Base-by-base conservation (phyloP, 1,284 basidiomycete species). In the Tilletia caries region DNA sequence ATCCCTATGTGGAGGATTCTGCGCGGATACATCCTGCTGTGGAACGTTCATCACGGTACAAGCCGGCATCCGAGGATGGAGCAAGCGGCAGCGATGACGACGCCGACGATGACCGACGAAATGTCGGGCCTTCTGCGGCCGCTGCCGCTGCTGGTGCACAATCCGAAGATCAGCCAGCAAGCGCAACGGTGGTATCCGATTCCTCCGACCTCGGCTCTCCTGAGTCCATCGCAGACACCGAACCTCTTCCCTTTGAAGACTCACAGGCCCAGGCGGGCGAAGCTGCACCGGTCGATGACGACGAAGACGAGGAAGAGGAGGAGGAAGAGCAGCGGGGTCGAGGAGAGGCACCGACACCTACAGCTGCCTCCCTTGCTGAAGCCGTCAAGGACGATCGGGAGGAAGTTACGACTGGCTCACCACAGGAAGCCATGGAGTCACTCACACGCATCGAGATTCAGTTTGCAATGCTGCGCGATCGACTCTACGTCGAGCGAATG, bases 381-480 rank as follows among this genome's bases (percentile, higher is more conserved):
- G n/a, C 44, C 13, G 27, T 27, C 32, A 54, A 48, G 46, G 33
- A 54, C 12, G 65, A 50, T 15, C 65, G 46, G 3, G 65, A 54
- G 29, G 48, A 50, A 6, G 33, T 54, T 2, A 27, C 65, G 13
- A 32, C 65, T 27, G 65, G 23, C 1, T 27, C 65, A 2, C 46
- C 46, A 12, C 77, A 79, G 66, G 86, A 87, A 50, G 86, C 86
- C 2, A 84, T 88, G 76, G 86, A 86, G 58, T 84, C 85, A 0
- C 77, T 88, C 32, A 83, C 87, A 25, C 85, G 84, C 71, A 86
- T 88, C 64, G 87, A 88, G 77, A 84, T 88, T 75, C 85, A 86
- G 44, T 87, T 88, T 71, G 87, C 87, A 1, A 83, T 85, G 43
- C 75, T 88, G 52, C 78, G 87, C 32, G 87, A 88, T 77, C 83